Percentiles rank a stretch among this genome's conserved stretches.
Conservation (phyloP, 2,329 filamentous ascomycete genomes). For the Colletotrichum zoysiae region DNA sequence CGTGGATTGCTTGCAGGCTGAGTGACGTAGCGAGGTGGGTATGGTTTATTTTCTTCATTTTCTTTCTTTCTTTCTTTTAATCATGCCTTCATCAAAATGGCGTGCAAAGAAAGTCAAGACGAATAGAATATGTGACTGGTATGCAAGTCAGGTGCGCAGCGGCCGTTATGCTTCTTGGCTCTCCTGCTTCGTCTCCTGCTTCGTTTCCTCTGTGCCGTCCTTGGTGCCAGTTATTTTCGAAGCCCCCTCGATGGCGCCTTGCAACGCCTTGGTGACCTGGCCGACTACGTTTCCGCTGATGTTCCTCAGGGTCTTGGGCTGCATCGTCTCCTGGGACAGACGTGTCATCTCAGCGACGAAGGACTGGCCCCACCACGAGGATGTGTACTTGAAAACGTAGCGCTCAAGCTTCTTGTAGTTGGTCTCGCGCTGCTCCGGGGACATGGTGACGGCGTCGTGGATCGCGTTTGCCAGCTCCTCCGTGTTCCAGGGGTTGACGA, state of each 20-base stretch:
- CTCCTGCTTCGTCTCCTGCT: slow-evolving; percentile 17
- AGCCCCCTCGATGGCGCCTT: slow-evolving; percentile 26
- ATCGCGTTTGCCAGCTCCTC: slow-evolving; percentile 94
- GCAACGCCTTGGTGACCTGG: slow-evolving; percentile 36
- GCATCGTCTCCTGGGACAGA: slow-evolving; percentile 56
- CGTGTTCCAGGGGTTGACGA: slow-evolving; percentile 99
- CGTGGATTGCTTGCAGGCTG: neutral
- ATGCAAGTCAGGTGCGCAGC: neutral
- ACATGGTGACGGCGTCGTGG: slow-evolving; percentile 97
- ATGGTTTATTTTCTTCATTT: slow-evolving; percentile 5
- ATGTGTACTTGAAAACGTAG: slow-evolving; percentile 98
- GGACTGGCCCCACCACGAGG: slow-evolving; percentile 94
- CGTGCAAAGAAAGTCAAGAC: neutral
- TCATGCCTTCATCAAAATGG: slow-evolving; percentile 39
- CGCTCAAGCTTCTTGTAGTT: slow-evolving; percentile 94
- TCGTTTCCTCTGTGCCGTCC: slow-evolving; percentile 20
- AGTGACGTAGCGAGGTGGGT: slow-evolving; percentile 8
- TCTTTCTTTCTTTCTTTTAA: slow-evolving; percentile 28
- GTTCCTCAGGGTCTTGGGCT: slow-evolving; percentile 57
- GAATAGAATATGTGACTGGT: neutral
- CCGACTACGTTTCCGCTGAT: slow-evolving; percentile 55
- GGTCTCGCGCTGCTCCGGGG: slow-evolving; percentile 83
- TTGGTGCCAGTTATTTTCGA: slow-evolving; percentile 9
- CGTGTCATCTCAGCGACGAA: slow-evolving; percentile 87
- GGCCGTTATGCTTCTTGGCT: slow-evolving; percentile 28